A percentile compares a stretch with the other conserved stretches of the same genome.
Conservation (phyloP, 2,329 filamentous ascomycete species). For the Fusarium decemcellulare region DNA sequence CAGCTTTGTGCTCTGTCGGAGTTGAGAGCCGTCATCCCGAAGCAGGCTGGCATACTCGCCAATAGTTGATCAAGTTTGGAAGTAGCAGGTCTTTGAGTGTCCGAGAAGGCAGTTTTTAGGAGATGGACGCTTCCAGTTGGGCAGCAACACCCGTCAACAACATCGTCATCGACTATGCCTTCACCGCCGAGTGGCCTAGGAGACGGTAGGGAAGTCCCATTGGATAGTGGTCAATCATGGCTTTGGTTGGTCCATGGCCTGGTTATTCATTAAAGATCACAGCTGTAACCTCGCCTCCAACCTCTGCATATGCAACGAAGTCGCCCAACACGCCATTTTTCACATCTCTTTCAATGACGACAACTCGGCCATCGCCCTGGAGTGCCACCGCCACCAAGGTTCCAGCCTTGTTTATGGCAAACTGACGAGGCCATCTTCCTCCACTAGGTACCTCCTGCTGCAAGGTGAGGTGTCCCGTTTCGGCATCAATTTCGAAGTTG, state of each 20-base stretch:
- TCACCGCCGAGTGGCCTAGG: neutral
- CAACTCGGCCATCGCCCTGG: constrained; percentile 72
- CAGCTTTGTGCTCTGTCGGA: constrained; percentile 22
- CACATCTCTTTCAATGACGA: constrained; percentile 72
- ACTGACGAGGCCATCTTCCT: constrained; percentile 76
- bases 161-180: neutral
- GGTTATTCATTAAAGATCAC: constrained; percentile 62
- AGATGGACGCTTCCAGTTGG: neutral
- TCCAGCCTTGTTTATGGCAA: constrained; percentile 76
- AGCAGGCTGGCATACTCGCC: constrained; percentile 2
- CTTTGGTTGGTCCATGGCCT: neutral
- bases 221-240: constrained; percentile 2
- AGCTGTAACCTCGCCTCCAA: constrained; percentile 62
- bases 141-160: neutral
- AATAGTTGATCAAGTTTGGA: neutral
- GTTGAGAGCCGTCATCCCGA: constrained; percentile 30
- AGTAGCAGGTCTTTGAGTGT: constrained; percentile 5
- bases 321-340: constrained; percentile 69
- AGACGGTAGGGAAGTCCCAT: constrained; percentile 9
- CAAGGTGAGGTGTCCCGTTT: constrained; percentile 68
- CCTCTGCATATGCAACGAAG: constrained; percentile 58
- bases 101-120: neutral
- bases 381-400: constrained; percentile 75
- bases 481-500: constrained; percentile 69
- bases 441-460: constrained; percentile 73